Evolutionary conservation across 2,329 filamentous ascomycete genomes (phyloP), one percentile per base, ranked within the genome.

Genomic region (Aspergillus hiratsukae): DNA sequence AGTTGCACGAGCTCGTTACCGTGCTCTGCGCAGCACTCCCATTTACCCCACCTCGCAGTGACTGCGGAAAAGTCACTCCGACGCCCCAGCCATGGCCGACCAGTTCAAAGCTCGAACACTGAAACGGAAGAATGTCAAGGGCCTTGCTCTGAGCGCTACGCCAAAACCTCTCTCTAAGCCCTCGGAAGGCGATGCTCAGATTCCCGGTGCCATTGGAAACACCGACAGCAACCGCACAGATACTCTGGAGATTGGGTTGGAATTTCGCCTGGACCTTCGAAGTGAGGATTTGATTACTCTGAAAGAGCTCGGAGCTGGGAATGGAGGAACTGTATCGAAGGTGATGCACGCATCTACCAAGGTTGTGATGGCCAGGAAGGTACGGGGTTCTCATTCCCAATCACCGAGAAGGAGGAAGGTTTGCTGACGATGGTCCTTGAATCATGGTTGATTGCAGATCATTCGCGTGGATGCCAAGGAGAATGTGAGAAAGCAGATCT

Each of bases 121-220:
- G 87, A 97, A 97, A 87, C 88, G 93, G 82, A 97, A 97, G 85
- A 99, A 99, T 74, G 89, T 96, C 76, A 97, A 97, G 80, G 93
- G 92, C 40, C 87, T 99, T 51, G 92, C 91, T 64, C 81, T 99
- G 71, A 92, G 86, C 68, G 87, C 90, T 51, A 86, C 88, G 49
- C 87, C 90, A 45, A 90, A 91, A 62, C 69, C 80, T 60, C 80
- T 84, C 51, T 78, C 85, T 54, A 84, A 87, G 53, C 87, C 90
- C 29, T 87, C 90, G 48, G 88, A 91, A 67, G 87, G 85, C 58
- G 89, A 88, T 69, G 72, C 81, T 49, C 85, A 86, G 68, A 76
- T 82, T 53, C 82, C 84, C 8, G 85, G 84, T 28, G 80, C 83
- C 58, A 65, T 81, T 54, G 83, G 80, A 25, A 85, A 86, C 68